These are phyloP conservation scores for Metschnikowia santaceciliae DNA, from an alignment of 805 yeast species.

Conservation along the genomic window DNA sequence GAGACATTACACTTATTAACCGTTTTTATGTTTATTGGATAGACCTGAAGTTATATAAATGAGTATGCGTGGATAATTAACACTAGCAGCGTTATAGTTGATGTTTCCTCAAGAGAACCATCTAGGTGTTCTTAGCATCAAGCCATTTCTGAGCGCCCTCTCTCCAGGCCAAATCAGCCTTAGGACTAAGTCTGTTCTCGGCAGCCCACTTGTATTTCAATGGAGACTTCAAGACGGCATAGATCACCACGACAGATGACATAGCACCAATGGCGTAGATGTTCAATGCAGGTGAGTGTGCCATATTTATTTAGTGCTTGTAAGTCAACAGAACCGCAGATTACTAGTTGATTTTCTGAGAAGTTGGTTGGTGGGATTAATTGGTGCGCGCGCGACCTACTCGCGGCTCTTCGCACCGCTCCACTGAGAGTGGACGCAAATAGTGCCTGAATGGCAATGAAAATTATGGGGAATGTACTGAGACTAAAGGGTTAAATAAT, in stretches of 20 bases:
- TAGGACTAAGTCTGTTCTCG: constrained; percentile 43
- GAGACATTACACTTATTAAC: neutral
- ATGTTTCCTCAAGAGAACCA: neutral
- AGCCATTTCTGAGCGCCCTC: constrained; percentile 44
- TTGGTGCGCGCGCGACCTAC: constrained; percentile 15
- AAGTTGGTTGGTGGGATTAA: constrained; percentile 15
- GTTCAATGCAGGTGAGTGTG: constrained; percentile 40
- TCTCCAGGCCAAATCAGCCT: constrained; percentile 48
- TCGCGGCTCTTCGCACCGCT: neutral
- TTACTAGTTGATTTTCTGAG: constrained; percentile 9
- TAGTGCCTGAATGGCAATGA: neutral
- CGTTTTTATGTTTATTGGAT: neutral
- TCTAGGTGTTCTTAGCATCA: constrained; percentile 17
- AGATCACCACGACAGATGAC: constrained; percentile 38
- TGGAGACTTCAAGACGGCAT: constrained; percentile 39
- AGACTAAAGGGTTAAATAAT: neutral
- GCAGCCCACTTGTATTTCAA: constrained; percentile 38
- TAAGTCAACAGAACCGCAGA: constrained; percentile 1
- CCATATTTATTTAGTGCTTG: constrained; percentile 11
- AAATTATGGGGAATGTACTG: neutral
- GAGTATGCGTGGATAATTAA: neutral
- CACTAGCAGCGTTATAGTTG: neutral
- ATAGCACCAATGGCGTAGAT: constrained; percentile 39
- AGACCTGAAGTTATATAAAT: constrained; percentile 1
- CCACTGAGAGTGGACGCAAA: neutral